phyloP scores from a whole-genome alignment of 768 basidiomycete species.

The Lactarius pseudohatsudake region DNA sequence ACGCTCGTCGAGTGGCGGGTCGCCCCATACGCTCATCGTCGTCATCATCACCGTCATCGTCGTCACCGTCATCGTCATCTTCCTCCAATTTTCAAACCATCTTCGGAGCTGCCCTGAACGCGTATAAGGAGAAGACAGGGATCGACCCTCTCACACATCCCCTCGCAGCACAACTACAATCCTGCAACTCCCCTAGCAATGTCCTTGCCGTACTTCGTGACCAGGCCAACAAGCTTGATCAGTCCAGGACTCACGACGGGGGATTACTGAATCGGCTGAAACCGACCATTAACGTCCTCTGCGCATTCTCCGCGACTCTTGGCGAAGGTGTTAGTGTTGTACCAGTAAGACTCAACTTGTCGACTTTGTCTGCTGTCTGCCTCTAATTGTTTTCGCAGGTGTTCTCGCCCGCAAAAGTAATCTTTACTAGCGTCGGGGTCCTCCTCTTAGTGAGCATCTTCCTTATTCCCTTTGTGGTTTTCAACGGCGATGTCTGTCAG shows the following conservation, averaged over 20 bases:
- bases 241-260: not conserved
- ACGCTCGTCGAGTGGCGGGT: not conserved
- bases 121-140: not conserved
- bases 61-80: too few relatives aligned
- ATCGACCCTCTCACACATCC: not conserved
- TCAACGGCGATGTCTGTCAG: not conserved
- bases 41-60: too few relatives aligned
- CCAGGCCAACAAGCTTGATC: not conserved
- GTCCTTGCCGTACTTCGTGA: not conserved
- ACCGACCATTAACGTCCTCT: not conserved
- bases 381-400: not conserved
- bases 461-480: not conserved
- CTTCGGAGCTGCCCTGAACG: not conserved
- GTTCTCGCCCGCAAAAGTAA: not conserved
- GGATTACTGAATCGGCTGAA: not conserved
- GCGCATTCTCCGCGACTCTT: not conserved
- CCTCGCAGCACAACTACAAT: not conserved
- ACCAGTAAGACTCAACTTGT: not conserved
- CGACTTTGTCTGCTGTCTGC: too few relatives aligned
- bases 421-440: not conserved
- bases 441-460: not conserved
- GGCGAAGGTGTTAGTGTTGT: not conserved
- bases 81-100: not conserved
- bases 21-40: too few relatives aligned
- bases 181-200: not conserved